These are phyloP conservation scores for Paramyrothecium roridum DNA, from an alignment of 2,329 filamentous ascomycete species.

Conservation along the genomic window DNA sequence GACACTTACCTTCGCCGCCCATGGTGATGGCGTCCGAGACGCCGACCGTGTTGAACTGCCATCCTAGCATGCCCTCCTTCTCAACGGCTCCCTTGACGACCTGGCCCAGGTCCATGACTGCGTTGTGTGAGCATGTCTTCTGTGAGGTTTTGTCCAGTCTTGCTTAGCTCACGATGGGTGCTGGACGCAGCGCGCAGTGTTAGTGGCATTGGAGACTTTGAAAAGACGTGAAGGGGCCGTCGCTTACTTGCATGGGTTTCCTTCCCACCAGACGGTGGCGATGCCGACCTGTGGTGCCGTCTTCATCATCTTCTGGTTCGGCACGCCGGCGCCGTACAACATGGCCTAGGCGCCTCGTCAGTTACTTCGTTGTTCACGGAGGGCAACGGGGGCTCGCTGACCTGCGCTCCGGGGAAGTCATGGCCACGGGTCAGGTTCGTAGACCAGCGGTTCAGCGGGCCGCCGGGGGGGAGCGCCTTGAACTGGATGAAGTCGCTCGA, in stretches of 20 bases:
- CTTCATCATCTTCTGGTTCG: constrained; percentile 80
- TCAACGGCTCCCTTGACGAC: constrained; percentile 80
- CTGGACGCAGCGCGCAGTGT: constrained; percentile 15
- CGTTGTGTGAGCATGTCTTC: constrained; percentile 10
- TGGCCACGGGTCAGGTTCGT: constrained; percentile 77
- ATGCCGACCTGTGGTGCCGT: constrained; percentile 87
- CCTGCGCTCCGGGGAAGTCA: constrained; percentile 90
- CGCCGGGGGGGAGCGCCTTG: constrained; percentile 46
- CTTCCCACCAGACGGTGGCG: constrained; percentile 95
- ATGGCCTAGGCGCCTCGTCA: constrained; percentile 62
- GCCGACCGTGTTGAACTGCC: constrained; percentile 92
- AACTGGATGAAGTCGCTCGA: constrained; percentile 53
- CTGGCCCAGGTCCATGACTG: constrained; percentile 82
- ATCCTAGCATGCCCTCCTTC: constrained; percentile 84
- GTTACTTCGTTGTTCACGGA: background rate
- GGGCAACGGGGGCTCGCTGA: constrained; percentile 27
- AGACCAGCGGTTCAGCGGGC: constrained; percentile 78
- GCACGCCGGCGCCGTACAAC: constrained; percentile 90
- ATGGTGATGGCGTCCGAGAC: constrained; percentile 92
- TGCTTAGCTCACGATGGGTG: constrained; percentile 36
- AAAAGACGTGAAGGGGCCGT: background rate
- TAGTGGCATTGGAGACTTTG: background rate
- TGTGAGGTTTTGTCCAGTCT: background rate
- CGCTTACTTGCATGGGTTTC: constrained; percentile 88
- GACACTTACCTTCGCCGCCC: constrained; percentile 74